A percentile compares a stretch with the other conserved stretches of the same genome.
Evolutionary conservation across 768 basidiomycete species (phyloP).

Genomic region (Tricholoma terreum): DNA sequence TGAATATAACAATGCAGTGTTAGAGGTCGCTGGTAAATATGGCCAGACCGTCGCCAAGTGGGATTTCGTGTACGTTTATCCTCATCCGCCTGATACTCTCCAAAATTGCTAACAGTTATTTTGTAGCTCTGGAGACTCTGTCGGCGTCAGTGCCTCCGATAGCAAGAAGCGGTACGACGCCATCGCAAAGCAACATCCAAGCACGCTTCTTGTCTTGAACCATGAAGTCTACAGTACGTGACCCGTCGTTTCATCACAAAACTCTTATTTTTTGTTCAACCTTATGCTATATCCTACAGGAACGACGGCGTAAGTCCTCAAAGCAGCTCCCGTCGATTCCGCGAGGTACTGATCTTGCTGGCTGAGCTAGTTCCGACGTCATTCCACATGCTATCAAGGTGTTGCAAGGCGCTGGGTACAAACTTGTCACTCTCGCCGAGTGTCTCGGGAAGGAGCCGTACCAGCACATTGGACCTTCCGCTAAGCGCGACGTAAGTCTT

Average conservation of each 20-base stretch:
- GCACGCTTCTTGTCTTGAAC: slow-evolving; percentile 31
- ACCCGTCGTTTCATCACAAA: too few relatives aligned
- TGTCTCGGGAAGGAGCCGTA: slow-evolving; percentile 35
- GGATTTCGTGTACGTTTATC: slow-evolving; percentile 21
- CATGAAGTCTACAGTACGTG: slow-evolving; percentile 29
- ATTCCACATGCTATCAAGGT: slow-evolving; percentile 27
- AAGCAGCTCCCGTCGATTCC: not conserved
- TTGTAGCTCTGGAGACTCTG: slow-evolving; percentile 28
- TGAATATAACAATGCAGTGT: slow-evolving; percentile 36
- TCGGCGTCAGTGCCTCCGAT: slow-evolving; percentile 19
- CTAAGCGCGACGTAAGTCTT: slow-evolving; percentile 21
- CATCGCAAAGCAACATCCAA: slow-evolving; percentile 18
- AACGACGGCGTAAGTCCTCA: not conserved
- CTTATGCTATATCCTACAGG: not conserved
- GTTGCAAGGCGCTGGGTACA: slow-evolving; percentile 31
- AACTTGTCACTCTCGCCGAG: slow-evolving; percentile 38
- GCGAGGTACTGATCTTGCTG: not conserved
- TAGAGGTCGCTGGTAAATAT: slow-evolving; percentile 21
- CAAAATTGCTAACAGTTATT: not conserved
- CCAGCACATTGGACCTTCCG: slow-evolving; percentile 23
- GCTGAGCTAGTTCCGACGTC: slow-evolving; percentile 13
- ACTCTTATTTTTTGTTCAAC: not conserved
- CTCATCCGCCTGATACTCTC: too few relatives aligned
- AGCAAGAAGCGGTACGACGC: slow-evolving; percentile 23
- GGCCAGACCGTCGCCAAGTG: slow-evolving; percentile 22